Percentiles rank a stretch among this genome's conserved stretches.
phyloP scores from a whole-genome alignment of 2,329 filamentous ascomycete species.

The Mollisiaceae sp. region DNA sequence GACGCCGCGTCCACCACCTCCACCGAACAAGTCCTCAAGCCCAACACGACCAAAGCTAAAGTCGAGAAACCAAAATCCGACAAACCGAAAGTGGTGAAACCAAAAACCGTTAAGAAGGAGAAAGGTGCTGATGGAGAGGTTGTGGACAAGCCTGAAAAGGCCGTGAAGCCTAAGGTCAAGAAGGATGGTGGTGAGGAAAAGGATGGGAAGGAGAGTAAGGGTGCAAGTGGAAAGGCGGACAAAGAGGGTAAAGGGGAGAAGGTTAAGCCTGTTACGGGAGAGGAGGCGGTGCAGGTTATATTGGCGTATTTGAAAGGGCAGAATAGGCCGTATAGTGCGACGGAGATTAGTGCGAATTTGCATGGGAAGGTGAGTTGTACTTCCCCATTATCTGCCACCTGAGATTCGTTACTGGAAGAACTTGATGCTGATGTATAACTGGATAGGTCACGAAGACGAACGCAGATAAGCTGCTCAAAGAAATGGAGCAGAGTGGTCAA shows the following conservation, averaged over 20 bases:
- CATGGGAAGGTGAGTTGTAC: slow-evolving; percentile 55
- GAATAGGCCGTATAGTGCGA: slow-evolving; percentile 49
- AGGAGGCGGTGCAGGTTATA: slow-evolving; percentile 44
- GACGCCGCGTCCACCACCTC: slow-evolving; percentile 23
- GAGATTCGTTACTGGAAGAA: slow-evolving; percentile 40
- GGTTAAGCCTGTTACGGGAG: slow-evolving; percentile 36
- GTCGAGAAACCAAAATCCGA: slow-evolving; percentile 31
- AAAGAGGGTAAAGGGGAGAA: slow-evolving; percentile 39
- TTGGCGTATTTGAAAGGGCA: slow-evolving; percentile 45
- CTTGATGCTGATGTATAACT: slow-evolving; percentile 17
- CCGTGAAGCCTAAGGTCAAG: neutral
- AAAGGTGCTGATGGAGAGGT: slow-evolving; percentile 8
- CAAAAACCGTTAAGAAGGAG: slow-evolving; percentile 25
- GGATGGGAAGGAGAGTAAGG: slow-evolving; percentile 13
- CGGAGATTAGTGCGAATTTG: slow-evolving; percentile 64
- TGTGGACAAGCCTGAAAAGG: slow-evolving; percentile 14
- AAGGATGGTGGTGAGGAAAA: slow-evolving; percentile 12
- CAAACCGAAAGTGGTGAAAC: slow-evolving; percentile 23
- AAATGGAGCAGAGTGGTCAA: slow-evolving; percentile 63
- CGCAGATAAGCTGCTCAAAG: slow-evolving; percentile 64
- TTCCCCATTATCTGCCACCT: neutral
- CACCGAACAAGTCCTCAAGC: slow-evolving; percentile 25
- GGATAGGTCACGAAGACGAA: slow-evolving; percentile 49
- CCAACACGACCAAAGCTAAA: slow-evolving; percentile 33
- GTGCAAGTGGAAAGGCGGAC: slow-evolving; percentile 10